Evolutionary conservation across 2,329 filamentous ascomycete genomes (phyloP).

Genomic region (Arachnomyces sp.): DNA sequence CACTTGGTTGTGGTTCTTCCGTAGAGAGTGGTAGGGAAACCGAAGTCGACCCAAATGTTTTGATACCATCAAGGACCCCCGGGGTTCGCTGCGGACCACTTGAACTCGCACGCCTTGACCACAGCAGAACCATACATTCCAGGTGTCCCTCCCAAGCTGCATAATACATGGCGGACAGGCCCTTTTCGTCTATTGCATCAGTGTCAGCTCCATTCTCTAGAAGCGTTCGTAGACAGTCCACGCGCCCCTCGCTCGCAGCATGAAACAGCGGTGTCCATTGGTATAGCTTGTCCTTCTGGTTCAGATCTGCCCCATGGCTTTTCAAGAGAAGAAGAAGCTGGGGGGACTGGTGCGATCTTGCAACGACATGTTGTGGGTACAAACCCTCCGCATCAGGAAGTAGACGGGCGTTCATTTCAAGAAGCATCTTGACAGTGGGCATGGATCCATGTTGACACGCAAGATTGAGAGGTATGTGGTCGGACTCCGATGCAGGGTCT

Average conservation of each 20-base stretch:
- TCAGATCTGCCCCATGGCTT: conserved; percentile 77
- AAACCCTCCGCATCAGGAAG: conserved; percentile 93
- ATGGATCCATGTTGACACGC: conserved; percentile 90
- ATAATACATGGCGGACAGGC: conserved; percentile 92
- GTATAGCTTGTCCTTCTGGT: conserved; percentile 92
- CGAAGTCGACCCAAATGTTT: conserved; percentile 14
- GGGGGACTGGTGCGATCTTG: conserved; percentile 75
- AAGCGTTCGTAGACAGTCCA: conserved; percentile 75
- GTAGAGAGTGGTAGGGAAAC: conserved; percentile 20
- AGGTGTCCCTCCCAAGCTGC: conserved; percentile 96
- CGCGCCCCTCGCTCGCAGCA: conserved; percentile 90
- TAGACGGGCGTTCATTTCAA: conserved; percentile 72
- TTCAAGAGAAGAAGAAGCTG: conserved; percentile 72
- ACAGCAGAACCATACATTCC: conserved; percentile 83
- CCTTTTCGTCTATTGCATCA: conserved; percentile 82
- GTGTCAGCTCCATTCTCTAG: conserved; percentile 72
- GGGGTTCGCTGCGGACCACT: conserved; percentile 22
- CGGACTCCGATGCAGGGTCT: conserved; percentile 75
- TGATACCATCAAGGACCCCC: conserved; percentile 28
- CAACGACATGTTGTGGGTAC: conserved; percentile 94
- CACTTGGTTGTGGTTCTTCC: conserved; percentile 46
- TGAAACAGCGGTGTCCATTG: conserved; percentile 97
- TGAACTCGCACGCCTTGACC: conserved; percentile 28
- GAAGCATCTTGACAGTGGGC: conserved; percentile 73
- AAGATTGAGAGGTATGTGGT: conserved; percentile 89